A percentile compares a stretch with the other conserved stretches of the same genome.
phyloP scores from a whole-genome alignment of 2,329 filamentous ascomycete species.

The Botryotinia calthae region DNA sequence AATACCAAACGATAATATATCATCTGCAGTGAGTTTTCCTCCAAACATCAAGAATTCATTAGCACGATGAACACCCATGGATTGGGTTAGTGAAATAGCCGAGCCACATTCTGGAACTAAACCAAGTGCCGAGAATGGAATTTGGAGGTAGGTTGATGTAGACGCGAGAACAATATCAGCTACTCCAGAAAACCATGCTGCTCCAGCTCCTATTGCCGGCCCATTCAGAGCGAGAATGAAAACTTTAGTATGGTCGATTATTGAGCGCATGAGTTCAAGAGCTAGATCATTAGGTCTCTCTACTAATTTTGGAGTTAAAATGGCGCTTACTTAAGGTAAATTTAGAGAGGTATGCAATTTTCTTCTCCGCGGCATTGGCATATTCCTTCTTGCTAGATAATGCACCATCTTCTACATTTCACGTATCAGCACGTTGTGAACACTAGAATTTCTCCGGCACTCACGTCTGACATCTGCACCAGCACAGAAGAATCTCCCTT shows the following conservation, averaged over 20 bases:
- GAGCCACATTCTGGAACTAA: constrained; percentile 51
- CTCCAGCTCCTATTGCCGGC: constrained; percentile 49
- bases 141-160: constrained; percentile 46
- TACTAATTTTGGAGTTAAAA: not conserved
- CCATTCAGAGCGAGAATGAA: constrained; percentile 51
- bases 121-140: constrained; percentile 48
- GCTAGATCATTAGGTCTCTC: not conserved
- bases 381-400: constrained; percentile 21
- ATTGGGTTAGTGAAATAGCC: constrained; percentile 46
- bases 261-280: constrained; percentile 43
- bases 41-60: constrained; percentile 55
- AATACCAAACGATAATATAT: constrained; percentile 45
- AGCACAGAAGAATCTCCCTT: constrained; percentile 50
- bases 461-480: constrained; percentile 48
- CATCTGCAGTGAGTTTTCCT: constrained; percentile 44
- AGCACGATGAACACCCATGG: constrained; percentile 49
- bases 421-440: not conserved
- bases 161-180: constrained; percentile 50
- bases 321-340: constrained; percentile 28
- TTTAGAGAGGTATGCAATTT: constrained; percentile 29
- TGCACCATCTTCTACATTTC: constrained; percentile 9
- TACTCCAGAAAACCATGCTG: constrained; percentile 50
- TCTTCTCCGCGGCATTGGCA: constrained; percentile 32
- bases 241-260: constrained; percentile 51
- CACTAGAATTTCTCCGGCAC: not conserved